A percentile compares a stretch with the other conserved stretches of the same genome.
These are phyloP conservation scores for Lindgomyces ingoldianus DNA, from an alignment of 495 filamentous ascomycete genomes.

Conservation along the genomic window DNA sequence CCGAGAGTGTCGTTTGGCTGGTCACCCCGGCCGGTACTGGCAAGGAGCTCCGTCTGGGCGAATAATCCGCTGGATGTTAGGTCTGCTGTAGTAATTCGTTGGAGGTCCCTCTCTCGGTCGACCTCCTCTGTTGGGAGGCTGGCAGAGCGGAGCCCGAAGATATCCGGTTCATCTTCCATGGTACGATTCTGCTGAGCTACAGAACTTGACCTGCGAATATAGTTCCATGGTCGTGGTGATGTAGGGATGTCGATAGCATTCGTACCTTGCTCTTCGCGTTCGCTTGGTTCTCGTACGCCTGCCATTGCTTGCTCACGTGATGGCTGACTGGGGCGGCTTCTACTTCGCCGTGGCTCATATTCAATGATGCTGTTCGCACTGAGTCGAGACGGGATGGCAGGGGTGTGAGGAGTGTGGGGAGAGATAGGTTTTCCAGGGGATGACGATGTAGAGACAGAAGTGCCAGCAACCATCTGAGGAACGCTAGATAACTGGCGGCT, in stretches of 20 bases:
- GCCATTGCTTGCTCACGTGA: constrained; percentile 17
- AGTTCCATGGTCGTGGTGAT: constrained; percentile 65
- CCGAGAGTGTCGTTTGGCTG: not conserved
- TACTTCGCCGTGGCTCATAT: constrained; percentile 50
- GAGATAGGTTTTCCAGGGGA: constrained; percentile 91
- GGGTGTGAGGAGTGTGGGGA: constrained; percentile 91
- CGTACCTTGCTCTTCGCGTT: constrained; percentile 45
- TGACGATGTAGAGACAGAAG: constrained; percentile 79
- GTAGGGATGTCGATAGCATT: constrained; percentile 82
- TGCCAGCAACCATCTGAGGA: constrained; percentile 78
- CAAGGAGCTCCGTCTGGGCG: constrained; percentile 28
- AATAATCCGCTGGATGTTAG: constrained; percentile 42
- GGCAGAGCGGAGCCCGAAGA: constrained; percentile 67
- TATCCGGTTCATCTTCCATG: constrained; percentile 62
- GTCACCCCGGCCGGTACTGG: constrained; percentile 18
- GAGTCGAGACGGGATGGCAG: constrained; percentile 87
- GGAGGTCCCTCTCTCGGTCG: constrained; percentile 28
- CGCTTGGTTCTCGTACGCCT: constrained; percentile 1
- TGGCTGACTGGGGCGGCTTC: constrained; percentile 30
- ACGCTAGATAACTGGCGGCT: constrained; percentile 82
- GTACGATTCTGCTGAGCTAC: constrained; percentile 68
- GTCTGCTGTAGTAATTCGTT: constrained; percentile 37
- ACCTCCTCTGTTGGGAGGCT: constrained; percentile 71
- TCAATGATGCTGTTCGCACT: constrained; percentile 86
- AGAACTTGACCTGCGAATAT: constrained; percentile 72